phyloP scores from a whole-genome alignment of 805 yeast genomes.

The Candida rishiriensis region DNA sequence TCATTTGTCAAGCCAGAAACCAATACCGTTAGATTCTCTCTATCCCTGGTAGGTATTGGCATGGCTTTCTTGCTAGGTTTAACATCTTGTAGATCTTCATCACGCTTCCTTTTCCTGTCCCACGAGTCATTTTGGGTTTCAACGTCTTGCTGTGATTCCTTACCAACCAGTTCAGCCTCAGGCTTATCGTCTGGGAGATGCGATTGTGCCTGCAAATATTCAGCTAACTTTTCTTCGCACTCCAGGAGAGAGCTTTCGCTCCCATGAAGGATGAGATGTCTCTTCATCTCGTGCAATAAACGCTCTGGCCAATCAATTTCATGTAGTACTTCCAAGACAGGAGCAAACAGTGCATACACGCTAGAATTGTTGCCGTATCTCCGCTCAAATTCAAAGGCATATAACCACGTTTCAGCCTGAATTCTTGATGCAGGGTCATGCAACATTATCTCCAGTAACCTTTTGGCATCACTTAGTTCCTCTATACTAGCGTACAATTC shows the following conservation, averaged over 20 bases:
- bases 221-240: neutral
- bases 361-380: slow-evolving; percentile 22
- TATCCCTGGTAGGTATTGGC: slow-evolving; percentile 32
- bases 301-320: slow-evolving; percentile 49
- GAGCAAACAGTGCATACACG: slow-evolving; percentile 27
- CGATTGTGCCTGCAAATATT: too few species aligned
- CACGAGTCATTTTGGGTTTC: neutral
- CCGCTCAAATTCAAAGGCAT: slow-evolving; percentile 37
- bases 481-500: slow-evolving; percentile 30
- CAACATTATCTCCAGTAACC: slow-evolving; percentile 4
- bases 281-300: slow-evolving; percentile 40
- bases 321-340: slow-evolving; percentile 27
- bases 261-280: slow-evolving; percentile 35
- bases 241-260: slow-evolving; percentile 4
- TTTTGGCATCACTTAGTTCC: slow-evolving; percentile 26
- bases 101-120: neutral
- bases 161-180: neutral
- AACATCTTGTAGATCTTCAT: neutral
- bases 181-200: slow-evolving; percentile 2
- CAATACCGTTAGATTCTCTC: slow-evolving; percentile 59
- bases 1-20: slow-evolving; percentile 43
- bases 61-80: slow-evolving; percentile 3
- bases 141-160: neutral
- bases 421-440: slow-evolving; percentile 3
- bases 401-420: slow-evolving; percentile 47